Evolutionary conservation across 176 grass and related monocot genomes (phyloP).

Genomic region (maize (Zea mays)): DNA sequence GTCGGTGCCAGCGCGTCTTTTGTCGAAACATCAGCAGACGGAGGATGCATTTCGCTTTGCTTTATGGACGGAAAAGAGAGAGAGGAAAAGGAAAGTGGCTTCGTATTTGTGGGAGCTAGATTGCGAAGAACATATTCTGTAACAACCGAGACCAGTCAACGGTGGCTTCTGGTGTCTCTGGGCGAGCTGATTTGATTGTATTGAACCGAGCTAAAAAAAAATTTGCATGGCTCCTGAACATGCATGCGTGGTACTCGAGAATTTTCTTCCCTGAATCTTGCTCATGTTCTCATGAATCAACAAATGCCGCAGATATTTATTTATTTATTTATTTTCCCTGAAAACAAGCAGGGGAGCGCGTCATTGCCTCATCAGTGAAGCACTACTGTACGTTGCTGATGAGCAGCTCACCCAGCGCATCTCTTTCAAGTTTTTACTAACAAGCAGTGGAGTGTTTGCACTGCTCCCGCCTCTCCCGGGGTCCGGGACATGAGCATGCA

Average conservation of each 20-base stretch:
- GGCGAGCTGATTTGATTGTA: slow-evolving; percentile 11
- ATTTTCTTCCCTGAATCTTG: background rate
- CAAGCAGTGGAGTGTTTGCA: background rate
- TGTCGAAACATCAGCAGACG: slow-evolving; percentile 49
- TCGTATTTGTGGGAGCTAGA: slow-evolving; percentile 54
- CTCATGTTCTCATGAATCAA: slow-evolving; percentile 5
- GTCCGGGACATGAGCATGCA: slow-evolving; percentile 14
- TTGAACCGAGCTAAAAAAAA: background rate
- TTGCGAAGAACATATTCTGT: slow-evolving; percentile 53
- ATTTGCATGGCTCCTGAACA: background rate
- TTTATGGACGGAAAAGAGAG: slow-evolving; percentile 32
- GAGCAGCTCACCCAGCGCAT: background rate
- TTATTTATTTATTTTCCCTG: background rate
- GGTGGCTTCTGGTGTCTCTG: slow-evolving; percentile 35
- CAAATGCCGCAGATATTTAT: background rate
- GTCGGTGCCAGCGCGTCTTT: slow-evolving; percentile 40
- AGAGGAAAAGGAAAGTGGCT: slow-evolving; percentile 52
- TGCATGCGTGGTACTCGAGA: background rate
- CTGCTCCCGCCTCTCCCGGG: background rate
- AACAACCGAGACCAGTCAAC: slow-evolving; percentile 44
- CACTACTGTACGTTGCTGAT: background rate
- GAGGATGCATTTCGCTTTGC: slow-evolving; percentile 30
- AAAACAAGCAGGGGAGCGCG: background rate
- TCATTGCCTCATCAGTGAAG: background rate
- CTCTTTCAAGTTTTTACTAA: background rate